phyloP scores from a whole-genome alignment of 805 yeast species.

The Metschnikowia matae region DNA sequence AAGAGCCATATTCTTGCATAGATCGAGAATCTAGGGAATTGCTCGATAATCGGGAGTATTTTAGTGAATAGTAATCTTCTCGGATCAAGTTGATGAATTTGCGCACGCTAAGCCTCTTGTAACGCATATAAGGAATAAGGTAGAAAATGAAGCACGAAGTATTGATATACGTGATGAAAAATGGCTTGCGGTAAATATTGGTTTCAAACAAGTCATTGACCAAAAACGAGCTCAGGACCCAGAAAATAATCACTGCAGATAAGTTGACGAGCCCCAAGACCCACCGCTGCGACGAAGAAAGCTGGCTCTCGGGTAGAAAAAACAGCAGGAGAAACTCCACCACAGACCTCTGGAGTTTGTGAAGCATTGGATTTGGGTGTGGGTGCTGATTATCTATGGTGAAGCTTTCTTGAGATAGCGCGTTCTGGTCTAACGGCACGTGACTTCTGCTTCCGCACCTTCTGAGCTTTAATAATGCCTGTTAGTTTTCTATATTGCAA shows the following conservation, averaged over 20 bases:
- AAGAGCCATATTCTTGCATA: slow-evolving; percentile 12
- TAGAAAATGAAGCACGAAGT: slow-evolving; percentile 82
- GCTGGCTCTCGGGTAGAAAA: slow-evolving; percentile 18
- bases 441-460: neutral
- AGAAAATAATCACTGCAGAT: slow-evolving; percentile 70
- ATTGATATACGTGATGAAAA: slow-evolving; percentile 86
- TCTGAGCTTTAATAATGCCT: too few species aligned
- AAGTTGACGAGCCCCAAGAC: slow-evolving; percentile 71
- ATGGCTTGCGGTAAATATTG: slow-evolving; percentile 78
- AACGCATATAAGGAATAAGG: slow-evolving; percentile 53
- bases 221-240: slow-evolving; percentile 89
- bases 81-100: slow-evolving; percentile 23
- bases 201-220: slow-evolving; percentile 73
- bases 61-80: slow-evolving; percentile 19
- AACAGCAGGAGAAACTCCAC: slow-evolving; percentile 13
- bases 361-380: slow-evolving; percentile 9
- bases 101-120: slow-evolving; percentile 22
- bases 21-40: slow-evolving; percentile 1
- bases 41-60: neutral
- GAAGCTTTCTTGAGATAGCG: neutral
- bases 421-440: neutral
- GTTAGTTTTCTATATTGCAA: too few species aligned
- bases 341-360: slow-evolving; percentile 12
- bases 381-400: too few species aligned
- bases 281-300: slow-evolving; percentile 51